Conservation (phyloP, 2,329 filamentous ascomycete genomes). For the Lachnum nothofagi region DNA sequence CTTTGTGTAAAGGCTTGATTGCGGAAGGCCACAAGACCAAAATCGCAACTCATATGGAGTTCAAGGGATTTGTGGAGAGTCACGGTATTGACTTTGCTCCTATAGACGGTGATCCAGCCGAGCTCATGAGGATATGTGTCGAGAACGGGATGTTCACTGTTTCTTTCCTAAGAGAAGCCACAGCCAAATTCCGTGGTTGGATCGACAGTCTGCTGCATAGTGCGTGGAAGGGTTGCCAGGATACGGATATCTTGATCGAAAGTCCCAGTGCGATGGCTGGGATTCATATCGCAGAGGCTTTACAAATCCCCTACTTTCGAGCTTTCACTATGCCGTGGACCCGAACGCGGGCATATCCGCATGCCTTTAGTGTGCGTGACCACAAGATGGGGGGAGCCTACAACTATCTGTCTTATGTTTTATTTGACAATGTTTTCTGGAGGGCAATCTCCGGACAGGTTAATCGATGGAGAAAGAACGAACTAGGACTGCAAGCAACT, state of each 20-base stretch:
- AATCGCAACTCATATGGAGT: slow-evolving; percentile 90
- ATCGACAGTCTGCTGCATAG: slow-evolving; percentile 81
- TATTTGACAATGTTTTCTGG: slow-evolving; percentile 98
- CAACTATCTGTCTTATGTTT: slow-evolving; percentile 90
- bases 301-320: slow-evolving; percentile 90
- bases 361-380: slow-evolving; percentile 89
- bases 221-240: slow-evolving; percentile 78
- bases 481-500: slow-evolving; percentile 73
- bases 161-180: slow-evolving; percentile 83
- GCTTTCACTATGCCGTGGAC: slow-evolving; percentile 99
- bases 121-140: slow-evolving; percentile 93
- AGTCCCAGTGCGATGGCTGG: slow-evolving; percentile 95
- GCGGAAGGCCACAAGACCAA: slow-evolving; percentile 80
- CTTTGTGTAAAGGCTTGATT: slow-evolving; percentile 82
- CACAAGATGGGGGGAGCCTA: slow-evolving; percentile 93
- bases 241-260: slow-evolving; percentile 85
- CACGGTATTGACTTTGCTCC: slow-evolving; percentile 90
- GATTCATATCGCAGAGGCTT: slow-evolving; percentile 92
- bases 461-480: slow-evolving; percentile 84
- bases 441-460: slow-evolving; percentile 85
- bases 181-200: slow-evolving; percentile 86
- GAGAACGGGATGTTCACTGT: slow-evolving; percentile 97
- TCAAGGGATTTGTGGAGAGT: slow-evolving; percentile 80
- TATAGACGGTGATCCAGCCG: slow-evolving; percentile 84
- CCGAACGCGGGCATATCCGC: slow-evolving; percentile 87